Percentiles rank a stretch among this genome's conserved stretches.
These are phyloP conservation scores for Mycena venus DNA, from an alignment of 768 basidiomycete genomes.

Conservation along the genomic window DNA sequence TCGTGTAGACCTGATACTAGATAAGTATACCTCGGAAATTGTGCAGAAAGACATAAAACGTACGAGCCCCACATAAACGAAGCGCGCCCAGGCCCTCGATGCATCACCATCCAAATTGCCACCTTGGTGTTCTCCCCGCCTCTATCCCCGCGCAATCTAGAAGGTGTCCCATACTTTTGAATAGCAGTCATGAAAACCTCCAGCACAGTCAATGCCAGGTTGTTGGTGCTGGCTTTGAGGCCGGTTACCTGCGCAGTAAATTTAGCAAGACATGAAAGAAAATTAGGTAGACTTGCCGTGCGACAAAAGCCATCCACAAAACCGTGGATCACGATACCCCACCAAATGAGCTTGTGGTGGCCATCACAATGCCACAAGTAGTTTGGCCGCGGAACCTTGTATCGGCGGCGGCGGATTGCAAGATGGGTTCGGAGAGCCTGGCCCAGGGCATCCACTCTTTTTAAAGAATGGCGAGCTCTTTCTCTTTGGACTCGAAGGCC, in stretches of 20 bases:
- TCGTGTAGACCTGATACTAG: not conserved
- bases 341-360: too few relatives aligned
- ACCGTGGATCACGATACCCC: constrained; percentile 15
- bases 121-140: constrained; percentile 46
- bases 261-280: not conserved
- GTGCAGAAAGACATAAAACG: not conserved
- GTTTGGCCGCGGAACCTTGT: not conserved
- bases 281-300: not conserved
- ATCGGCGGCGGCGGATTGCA: not conserved
- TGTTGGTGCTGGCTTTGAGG: constrained; percentile 35
- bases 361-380: constrained; percentile 7
- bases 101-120: constrained; percentile 43
- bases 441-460: not conserved
- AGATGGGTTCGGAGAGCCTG: not conserved
- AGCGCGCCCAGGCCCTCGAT: constrained; percentile 38
- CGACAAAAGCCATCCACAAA: constrained; percentile 14
- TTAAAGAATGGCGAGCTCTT: not conserved
- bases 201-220: constrained; percentile 30
- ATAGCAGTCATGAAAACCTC: constrained; percentile 35
- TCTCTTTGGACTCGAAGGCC: not conserved
- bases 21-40: too few relatives aligned
- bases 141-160: constrained; percentile 21
- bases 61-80: constrained; percentile 20
- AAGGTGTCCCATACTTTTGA: constrained; percentile 19
- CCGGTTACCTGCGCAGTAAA: constrained; percentile 17